A percentile compares a stretch with the other conserved stretches of the same genome.
phyloP scores from a whole-genome alignment of 306 rosid species.

The Parietaria judaica region DNA sequence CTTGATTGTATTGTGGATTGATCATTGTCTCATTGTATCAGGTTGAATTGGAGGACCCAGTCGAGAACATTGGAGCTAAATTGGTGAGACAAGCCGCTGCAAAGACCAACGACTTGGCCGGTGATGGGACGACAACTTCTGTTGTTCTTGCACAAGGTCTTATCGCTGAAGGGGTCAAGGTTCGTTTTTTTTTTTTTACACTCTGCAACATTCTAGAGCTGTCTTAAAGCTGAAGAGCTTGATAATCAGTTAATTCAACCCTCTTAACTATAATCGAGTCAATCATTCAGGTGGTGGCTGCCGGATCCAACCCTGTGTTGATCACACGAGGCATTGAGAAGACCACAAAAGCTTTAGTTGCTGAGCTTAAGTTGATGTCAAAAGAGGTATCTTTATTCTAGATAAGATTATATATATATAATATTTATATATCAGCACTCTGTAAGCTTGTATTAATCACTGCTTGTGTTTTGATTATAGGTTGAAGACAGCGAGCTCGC shows the following conservation, averaged over 20 bases:
- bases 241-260: neutral
- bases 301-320: conserved; percentile 97
- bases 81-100: conserved; percentile 98
- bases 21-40: neutral
- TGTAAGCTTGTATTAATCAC: neutral
- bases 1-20: neutral
- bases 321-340: conserved; percentile 98
- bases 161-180: conserved; percentile 97
- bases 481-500: conserved; percentile 98
- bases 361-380: conserved; percentile 72
- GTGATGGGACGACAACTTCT: conserved; percentile 97
- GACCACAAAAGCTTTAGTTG: conserved; percentile 69
- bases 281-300: conserved; percentile 77
- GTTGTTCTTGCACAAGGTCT: conserved; percentile 99
- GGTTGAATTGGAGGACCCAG: conserved; percentile 99
- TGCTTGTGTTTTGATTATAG: conserved; percentile 22
- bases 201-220: neutral
- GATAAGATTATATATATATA: too few relatives aligned
- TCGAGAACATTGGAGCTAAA: conserved; percentile 98
- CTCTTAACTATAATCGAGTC: neutral
- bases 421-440: too few relatives aligned
- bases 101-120: conserved; percentile 96
- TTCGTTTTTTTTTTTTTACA: neutral
- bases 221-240: neutral
- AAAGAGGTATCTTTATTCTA: conserved; percentile 54